Conservation (phyloP, 306 rosid species). For the Macrotyloma uniflorum region DNA sequence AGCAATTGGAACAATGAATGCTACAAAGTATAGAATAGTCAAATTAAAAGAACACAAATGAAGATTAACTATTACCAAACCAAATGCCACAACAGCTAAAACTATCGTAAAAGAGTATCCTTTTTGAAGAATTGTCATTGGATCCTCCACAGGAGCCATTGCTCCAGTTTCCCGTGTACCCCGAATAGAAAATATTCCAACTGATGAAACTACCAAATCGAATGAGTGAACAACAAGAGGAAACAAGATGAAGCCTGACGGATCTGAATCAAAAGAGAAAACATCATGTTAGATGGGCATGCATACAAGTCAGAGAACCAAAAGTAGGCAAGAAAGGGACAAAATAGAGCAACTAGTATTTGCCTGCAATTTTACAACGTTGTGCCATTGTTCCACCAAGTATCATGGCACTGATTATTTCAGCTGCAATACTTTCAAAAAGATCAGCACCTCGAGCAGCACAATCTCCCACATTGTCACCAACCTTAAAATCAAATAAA, state of each 20-base stretch:
- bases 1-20: conserved; percentile 6
- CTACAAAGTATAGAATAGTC: conserved; percentile 22
- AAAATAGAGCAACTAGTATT: conserved; percentile 32
- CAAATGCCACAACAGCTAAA: conserved; percentile 89
- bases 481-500: conserved; percentile 66
- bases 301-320: conserved; percentile 15
- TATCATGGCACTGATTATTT: conserved; percentile 98
- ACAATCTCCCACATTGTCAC: conserved; percentile 99
- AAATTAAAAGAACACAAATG: conserved; percentile 31
- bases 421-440: conserved; percentile 98
- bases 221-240: conserved; percentile 98
- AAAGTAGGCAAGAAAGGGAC: conserved; percentile 14
- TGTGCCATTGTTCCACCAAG: conserved; percentile 98
- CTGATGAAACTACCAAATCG: conserved; percentile 89
- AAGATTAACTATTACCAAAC: conserved; percentile 71
- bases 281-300: conserved; percentile 41
- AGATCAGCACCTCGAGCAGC: conserved; percentile 99
- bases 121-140: conserved; percentile 92
- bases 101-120: conserved; percentile 91
- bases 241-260: conserved; percentile 98
- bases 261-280: conserved; percentile 70
- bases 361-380: conserved; percentile 91
- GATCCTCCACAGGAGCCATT: conserved; percentile 83
- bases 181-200: conserved; percentile 90
- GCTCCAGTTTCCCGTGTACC: conserved; percentile 82